Evolutionary conservation across 768 basidiomycete genomes (phyloP), one percentile per base, ranked within the genome.

Genomic region (Pulveroboletus sp.): DNA sequence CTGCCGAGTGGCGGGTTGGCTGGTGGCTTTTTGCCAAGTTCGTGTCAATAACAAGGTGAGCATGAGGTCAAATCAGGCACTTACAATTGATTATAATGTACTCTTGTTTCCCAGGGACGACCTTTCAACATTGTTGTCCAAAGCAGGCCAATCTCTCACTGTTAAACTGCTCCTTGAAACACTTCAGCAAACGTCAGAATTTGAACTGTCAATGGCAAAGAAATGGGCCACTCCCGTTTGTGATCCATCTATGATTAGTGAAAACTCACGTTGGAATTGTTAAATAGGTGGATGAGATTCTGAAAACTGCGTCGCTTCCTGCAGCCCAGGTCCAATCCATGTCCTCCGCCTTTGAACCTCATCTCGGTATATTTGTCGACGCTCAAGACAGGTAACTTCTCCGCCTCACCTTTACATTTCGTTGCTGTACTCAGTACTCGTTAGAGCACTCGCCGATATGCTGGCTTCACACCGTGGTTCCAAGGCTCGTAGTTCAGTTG

Each of bases 281-380:
- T 38, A 24, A 40, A 32, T 53, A 90, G 87, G 73, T 88, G 38
- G 73, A 77, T 52, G 82, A 84, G 15, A 85, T 90, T 43, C 66
- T 91, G 18, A 76, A 76, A 47, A 66, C 71, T 7, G 76, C 77
- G 0, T 76, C 82, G 33, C 56, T 75, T 8, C 75, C 81, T 11
- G 67, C 80, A 32, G 68, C 77, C 18, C 75, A 76, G n/a, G 56
- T 62, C 26, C 85, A 80, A 59, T 73, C 85, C 1, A 88, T 99
- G 37, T 87, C 92, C 0, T 78, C 86, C n/a, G 85, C 91, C 6
- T 97, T 97, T 62, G 95, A 97, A 52, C 79, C 88, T 0, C 88
- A 96, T 67, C 90, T 98, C 76, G 76, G 82, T 24, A 82, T 99
- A 35, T 98, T 95, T 60, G 86, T 98, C 39, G 91, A 96, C 49